Base-by-base conservation (phyloP, 108 stramenopile genomes). In the Mediolabrus comicus region DNA sequence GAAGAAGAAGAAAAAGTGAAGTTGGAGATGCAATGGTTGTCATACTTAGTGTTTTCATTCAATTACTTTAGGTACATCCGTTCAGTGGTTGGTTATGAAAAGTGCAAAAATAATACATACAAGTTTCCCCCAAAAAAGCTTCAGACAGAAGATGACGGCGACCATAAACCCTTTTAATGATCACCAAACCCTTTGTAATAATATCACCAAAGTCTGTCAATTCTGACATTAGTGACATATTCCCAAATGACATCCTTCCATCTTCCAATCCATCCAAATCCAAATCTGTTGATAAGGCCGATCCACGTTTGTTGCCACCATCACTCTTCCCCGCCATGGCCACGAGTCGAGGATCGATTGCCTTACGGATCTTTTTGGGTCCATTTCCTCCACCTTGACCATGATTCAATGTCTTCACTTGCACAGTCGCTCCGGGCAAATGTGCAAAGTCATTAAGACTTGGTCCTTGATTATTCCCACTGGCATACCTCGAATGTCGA, bases 231-330 rank as follows among this genome's bases (percentile, higher is more conserved):
- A 67, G 19, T 69, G 46, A 77, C 68, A 70, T 52, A 32, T 65
- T 65, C 17, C 72, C 72, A 59, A 77, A 70, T 38, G 76, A 77
- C 69, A 77, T 68, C 52, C 76, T 77, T 7, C 54, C 54, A 49
- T 63, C 62, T 31, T 71, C 70, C 1, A 53, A 25, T 41, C 36
- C 59, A 17, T 71, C 70, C 0, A 71, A 39, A 51, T 62, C 36
- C 12, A 71, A 36, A 59, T 62, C 61, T 26, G 24, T 62, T 0
- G 70, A 71, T 60, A 71, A 31, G 34, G 59, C 17, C 65, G 61
- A 59, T 34, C 38, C 63, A n/a, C n/a, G n/a, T 69, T 77, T 3
- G 28, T 56, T 19, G 35, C 62, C 29, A 13, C 63, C 69, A 59
- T 58, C 76, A 29, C 46, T 60, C 56, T n/a, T 49, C 46, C 22